phyloP scores from a whole-genome alignment of 805 yeast genomes.

The Candida gorgasii region DNA sequence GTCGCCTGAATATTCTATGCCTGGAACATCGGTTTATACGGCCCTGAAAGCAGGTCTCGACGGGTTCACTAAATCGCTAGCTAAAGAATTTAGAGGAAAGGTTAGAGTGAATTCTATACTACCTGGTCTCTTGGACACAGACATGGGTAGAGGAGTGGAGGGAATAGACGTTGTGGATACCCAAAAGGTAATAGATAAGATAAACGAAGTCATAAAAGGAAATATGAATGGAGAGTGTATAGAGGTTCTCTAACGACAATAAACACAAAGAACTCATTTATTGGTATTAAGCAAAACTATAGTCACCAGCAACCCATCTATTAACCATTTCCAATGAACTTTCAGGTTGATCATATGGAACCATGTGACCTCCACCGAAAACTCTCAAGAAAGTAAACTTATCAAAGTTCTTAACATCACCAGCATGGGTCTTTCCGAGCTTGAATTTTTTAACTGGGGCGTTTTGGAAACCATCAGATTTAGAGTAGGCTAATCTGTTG shows the following conservation, averaged over 20 bases:
- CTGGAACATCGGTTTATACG: slow-evolving; percentile 67
- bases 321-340: slow-evolving; percentile 77
- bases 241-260: neutral
- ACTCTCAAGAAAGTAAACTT: slow-evolving; percentile 81
- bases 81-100: slow-evolving; percentile 56
- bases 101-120: slow-evolving; percentile 65
- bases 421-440: slow-evolving; percentile 49
- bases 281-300: slow-evolving; percentile 19
- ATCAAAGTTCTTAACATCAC: slow-evolving; percentile 73
- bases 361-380: slow-evolving; percentile 95
- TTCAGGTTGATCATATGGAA: slow-evolving; percentile 85
- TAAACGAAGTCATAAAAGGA: slow-evolving; percentile 23
- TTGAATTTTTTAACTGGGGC: slow-evolving; percentile 41
- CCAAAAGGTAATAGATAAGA: slow-evolving; percentile 28
- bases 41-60: slow-evolving; percentile 72
- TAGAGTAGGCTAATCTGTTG: slow-evolving; percentile 27
- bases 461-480: slow-evolving; percentile 19
- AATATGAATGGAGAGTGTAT: slow-evolving; percentile 28
- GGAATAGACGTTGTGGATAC: slow-evolving; percentile 24
- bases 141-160: slow-evolving; percentile 51
- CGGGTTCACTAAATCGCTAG: slow-evolving; percentile 60
- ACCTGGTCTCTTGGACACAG: slow-evolving; percentile 71
- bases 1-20: slow-evolving; percentile 28
- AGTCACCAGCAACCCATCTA: slow-evolving; percentile 79
- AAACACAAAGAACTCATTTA: neutral